Evolutionary conservation across 2,329 filamentous ascomycete species (phyloP).

Genomic region (Sporothrix curviconia): DNA sequence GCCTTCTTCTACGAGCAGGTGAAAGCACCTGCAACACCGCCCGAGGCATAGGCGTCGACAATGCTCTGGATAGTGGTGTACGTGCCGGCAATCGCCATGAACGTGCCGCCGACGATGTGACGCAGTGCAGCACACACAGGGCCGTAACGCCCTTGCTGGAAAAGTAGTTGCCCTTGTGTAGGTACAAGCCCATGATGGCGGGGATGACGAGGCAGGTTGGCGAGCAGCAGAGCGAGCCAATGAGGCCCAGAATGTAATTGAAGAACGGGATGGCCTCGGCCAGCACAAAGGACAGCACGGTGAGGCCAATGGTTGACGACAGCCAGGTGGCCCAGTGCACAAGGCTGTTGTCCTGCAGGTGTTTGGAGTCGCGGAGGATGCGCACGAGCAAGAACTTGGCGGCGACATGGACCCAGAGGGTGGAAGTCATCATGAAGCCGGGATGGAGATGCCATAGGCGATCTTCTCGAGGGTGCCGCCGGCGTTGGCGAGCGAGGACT

Average conservation of each 20-base stretch:
- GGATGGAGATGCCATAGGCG: slow-evolving; percentile 45
- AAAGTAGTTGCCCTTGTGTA: slow-evolving; percentile 13
- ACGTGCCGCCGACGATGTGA: slow-evolving; percentile 21
- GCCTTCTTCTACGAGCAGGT: slow-evolving; percentile 19
- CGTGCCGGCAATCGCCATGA: slow-evolving; percentile 23
- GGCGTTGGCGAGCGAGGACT: slow-evolving; percentile 56
- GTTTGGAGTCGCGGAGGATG: slow-evolving; percentile 24
- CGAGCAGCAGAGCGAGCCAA: slow-evolving; percentile 22
- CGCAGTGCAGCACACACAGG: slow-evolving; percentile 17
- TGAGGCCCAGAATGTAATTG: slow-evolving; percentile 19
- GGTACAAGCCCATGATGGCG: slow-evolving; percentile 23
- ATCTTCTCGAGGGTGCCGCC: slow-evolving; percentile 55
- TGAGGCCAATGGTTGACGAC: slow-evolving; percentile 7
- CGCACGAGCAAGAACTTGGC: slow-evolving; percentile 25
- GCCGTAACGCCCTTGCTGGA: slow-evolving; percentile 12
- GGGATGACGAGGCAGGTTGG: slow-evolving; percentile 25
- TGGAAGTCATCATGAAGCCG: slow-evolving; percentile 21
- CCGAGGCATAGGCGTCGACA: slow-evolving; percentile 22
- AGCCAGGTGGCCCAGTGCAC: slow-evolving; percentile 28
- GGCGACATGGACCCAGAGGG: slow-evolving; percentile 18
- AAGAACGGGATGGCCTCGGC: slow-evolving; percentile 20
- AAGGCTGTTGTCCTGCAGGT: slow-evolving; percentile 27
- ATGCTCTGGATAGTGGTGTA: slow-evolving; percentile 25
- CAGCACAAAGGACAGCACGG: slow-evolving; percentile 17
- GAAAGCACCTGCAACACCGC: slow-evolving; percentile 21